Conservation (phyloP, 768 basidiomycete species). For the Pleurotus ostreatus region DNA sequence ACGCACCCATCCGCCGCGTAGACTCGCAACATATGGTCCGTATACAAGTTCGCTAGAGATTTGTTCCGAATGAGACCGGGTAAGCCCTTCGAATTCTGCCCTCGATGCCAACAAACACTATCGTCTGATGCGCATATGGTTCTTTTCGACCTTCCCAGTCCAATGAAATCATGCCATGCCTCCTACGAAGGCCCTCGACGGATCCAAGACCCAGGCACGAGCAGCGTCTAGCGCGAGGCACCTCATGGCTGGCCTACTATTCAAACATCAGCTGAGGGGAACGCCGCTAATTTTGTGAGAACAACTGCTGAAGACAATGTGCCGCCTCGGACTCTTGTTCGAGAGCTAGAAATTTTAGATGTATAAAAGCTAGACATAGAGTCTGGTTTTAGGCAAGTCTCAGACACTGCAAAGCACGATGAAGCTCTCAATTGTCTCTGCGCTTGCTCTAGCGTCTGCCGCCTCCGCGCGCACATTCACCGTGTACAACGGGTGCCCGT, state of each 20-base stretch:
- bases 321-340: neutral
- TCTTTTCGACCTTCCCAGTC: neutral
- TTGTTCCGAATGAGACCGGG: neutral
- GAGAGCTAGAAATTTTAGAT: neutral
- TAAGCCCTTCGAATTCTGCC: neutral
- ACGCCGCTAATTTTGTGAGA: neutral
- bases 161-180: neutral
- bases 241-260: neutral
- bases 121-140: neutral
- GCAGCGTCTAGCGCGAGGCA: neutral
- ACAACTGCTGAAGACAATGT: neutral
- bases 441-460: constrained; percentile 19
- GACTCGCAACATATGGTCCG: no score
- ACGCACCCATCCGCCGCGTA: no score
- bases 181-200: neutral
- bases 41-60: no score
- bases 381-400: neutral
- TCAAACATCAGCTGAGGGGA: constrained; percentile 1
- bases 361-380: neutral
- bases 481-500: constrained; percentile 41
- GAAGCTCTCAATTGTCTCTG: constrained; percentile 5
- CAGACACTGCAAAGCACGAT: neutral
- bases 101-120: neutral
- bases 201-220: neutral
- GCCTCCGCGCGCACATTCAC: constrained; percentile 36